Base-by-base conservation (phyloP, 176 grass and related monocot genomes). In the Ensete ventricosum region DNA sequence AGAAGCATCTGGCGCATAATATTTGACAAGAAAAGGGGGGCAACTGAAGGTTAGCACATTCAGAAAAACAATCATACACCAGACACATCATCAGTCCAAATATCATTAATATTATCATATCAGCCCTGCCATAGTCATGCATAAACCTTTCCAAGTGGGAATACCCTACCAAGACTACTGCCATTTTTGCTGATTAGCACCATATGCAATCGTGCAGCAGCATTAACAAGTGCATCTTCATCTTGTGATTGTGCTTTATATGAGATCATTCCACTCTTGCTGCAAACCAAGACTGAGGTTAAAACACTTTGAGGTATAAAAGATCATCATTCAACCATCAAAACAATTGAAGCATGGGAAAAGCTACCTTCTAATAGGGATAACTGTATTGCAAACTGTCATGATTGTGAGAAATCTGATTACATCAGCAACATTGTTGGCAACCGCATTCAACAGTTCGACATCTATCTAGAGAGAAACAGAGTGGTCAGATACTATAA, bases 231-330 rank as follows among this genome's bases (percentile, higher is more conserved):
- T 78, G 93, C 93, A 87, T 93, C 93, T 73, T 97, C 93, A 85
- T 97, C 93, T 76, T 97, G 87, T 50, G 93, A 97, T 76, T 97
- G 93, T 69, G 93, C 90, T 88, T 92, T 92, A 80, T 97, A 97
- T 52, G 80, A 81, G 26, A 90, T 86, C 65, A 74, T 82, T 66
- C 74, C 83, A 85, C 75, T 81, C 9, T 72, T 81, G 67, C 93
- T 97, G 71, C 55, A 85, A 72, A 80, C 53, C 69, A 53, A 17
- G 24, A 84, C 60, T 78, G 9, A 74, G 23, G 68, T 73, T 79
- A 73, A 83, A 55, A 22, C 81, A 82, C 49, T 62, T 76, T 13
- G 19, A 25, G 71, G 69, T 71, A 54, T 9, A 19, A 67, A 11
- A 62, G 7, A 83, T 1, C 67, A 79, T 16, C 9, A 57, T 68